Evolutionary conservation across 2,329 filamentous ascomycete species (phyloP).

Genomic region (Colletotrichum sp.): DNA sequence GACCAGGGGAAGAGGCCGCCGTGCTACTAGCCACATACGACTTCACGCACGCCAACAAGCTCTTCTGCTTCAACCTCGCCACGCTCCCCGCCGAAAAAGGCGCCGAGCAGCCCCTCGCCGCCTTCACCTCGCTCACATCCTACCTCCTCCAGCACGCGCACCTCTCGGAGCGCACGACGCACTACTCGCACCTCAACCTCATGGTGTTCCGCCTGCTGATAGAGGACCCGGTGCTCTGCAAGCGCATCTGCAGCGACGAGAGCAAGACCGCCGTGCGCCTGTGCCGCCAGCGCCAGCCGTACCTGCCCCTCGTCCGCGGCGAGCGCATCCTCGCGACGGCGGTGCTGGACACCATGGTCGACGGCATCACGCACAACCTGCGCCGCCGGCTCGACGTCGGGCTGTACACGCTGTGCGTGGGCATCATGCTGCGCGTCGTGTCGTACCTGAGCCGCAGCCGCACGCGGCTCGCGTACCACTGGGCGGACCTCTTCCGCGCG

Average conservation of each 20-base stretch:
- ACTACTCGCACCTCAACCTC: conserved; percentile 85
- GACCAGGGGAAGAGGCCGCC: conserved; percentile 80
- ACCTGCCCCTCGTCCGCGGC: conserved; percentile 74
- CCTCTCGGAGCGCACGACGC: conserved; percentile 75
- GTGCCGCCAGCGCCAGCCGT: conserved; percentile 88
- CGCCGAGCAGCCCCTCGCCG: conserved; percentile 76
- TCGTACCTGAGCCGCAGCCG: conserved; percentile 84
- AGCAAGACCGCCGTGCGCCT: conserved; percentile 77
- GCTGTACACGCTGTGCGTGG: conserved; percentile 82
- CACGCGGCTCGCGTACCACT: conserved; percentile 86
- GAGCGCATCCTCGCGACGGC: conserved; percentile 77
- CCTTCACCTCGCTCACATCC: conserved; percentile 86
- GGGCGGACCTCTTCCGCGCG: conserved; percentile 92
- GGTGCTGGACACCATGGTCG: conserved; percentile 85
- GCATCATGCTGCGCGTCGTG: conserved; percentile 81
- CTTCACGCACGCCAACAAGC: conserved; percentile 91
- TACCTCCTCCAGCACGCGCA: conserved; percentile 95
- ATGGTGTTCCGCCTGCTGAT: conserved; percentile 86
- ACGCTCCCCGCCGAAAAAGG: conserved; percentile 66
- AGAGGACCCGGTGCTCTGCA: conserved; percentile 83
- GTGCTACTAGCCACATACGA: conserved; percentile 88
- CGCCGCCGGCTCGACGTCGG: conserved; percentile 83
- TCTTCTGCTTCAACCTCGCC: conserved; percentile 88
- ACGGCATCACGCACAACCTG: conserved; percentile 93
- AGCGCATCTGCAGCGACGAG: conserved; percentile 82